Evolutionary conservation across 2,329 filamentous ascomycete species (phyloP), one percentile per base, ranked within the genome.

Genomic region (Sporothrix dimorphospora): DNA sequence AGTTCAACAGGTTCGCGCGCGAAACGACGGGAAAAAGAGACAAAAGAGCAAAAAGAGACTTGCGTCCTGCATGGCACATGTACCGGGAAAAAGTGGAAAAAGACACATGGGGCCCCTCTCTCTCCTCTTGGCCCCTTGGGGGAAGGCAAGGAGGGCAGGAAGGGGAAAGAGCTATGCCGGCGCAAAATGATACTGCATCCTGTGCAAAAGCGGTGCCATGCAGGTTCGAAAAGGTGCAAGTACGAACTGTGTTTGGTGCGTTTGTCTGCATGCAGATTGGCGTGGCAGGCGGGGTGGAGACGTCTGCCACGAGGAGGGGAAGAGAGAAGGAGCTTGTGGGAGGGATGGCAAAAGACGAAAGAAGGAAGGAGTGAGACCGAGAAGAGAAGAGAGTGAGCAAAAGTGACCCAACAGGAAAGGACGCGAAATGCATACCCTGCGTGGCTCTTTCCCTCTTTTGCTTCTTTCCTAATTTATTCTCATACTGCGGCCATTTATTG

Each of bases 171-270:
- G 24, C 16, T 49, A n/a, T 34, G 27, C 27, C 45, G 65, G 65
- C 65, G 65, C 65, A 67, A 67, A 67, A 67, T 67, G 65, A 67
- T 67, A 67, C 65, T 67, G 65, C 45, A 67, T 67, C 45, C 65
- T 67, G 65, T 49, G 45, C 45, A 67, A 49, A 45, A 30, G 12
- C 45, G 65, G 16, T 34, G 63, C 27, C 42, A 49, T 67, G 42
- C 42, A n/a, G 63, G 42, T 49, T 49, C 47, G 19, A 8, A 49
- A 49, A 49, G n/a, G 47, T 8, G 47, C 19, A 49, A 49, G 30
- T 34, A 34, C n/a, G n/a, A n/a, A n/a, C n/a, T n/a, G n/a, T n/a
- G n/a, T 34, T 34, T 34, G 30, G 30, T 34, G 30, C 30, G 30
- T 34, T 34, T 34, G 30, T 34, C 30, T 34, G 53, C 53, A 47